phyloP scores from a whole-genome alignment of 2,329 filamentous ascomycete species.

The Cordyceps farinosa region DNA sequence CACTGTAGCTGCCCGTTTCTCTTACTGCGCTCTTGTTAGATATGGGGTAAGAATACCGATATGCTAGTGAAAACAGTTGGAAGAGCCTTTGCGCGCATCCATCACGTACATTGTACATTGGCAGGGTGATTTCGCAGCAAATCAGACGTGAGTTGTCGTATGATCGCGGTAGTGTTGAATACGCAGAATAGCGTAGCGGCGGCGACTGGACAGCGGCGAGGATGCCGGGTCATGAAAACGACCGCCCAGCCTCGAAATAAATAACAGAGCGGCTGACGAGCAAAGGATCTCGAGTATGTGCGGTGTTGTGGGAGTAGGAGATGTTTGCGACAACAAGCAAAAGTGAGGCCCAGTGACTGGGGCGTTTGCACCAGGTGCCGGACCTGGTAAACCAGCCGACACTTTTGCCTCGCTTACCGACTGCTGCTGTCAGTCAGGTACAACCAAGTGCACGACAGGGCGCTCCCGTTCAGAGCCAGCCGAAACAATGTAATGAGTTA shows the following conservation, averaged over 20 bases:
- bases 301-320: not conserved
- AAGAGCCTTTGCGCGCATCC: not conserved
- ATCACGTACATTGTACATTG: not conserved
- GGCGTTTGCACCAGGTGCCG: not conserved
- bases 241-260: not conserved
- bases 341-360: not conserved
- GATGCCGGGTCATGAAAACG: too few species aligned
- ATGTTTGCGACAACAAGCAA: not conserved
- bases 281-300: too few species aligned
- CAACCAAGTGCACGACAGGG: not conserved
- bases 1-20: not conserved
- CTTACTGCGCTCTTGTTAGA: slow-evolving; percentile 1
- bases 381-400: not conserved
- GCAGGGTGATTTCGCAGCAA: not conserved
- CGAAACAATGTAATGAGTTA: not conserved
- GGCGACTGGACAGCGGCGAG: not conserved
- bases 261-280: too few species aligned
- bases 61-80: not conserved
- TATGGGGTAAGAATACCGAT: not conserved
- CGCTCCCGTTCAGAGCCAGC: not conserved
- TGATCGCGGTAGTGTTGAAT: not conserved
- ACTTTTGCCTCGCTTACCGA: not conserved
- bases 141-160: not conserved
- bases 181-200: not conserved
- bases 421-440: not conserved